phyloP scores from a whole-genome alignment of 768 basidiomycete genomes.

The Gyrodon lividus region DNA sequence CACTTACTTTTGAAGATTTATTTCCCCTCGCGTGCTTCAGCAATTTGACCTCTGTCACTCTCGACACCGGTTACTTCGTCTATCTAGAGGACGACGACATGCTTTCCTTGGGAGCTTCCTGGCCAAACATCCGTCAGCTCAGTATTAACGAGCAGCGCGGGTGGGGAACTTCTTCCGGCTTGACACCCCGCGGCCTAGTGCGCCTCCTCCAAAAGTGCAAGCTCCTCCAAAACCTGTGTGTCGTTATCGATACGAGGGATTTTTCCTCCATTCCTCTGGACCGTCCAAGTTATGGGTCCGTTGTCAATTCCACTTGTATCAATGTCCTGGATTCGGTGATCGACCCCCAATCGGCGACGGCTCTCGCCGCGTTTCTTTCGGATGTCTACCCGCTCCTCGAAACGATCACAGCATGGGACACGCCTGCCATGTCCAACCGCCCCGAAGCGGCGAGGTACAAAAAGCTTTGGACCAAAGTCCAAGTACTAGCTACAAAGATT shows the following conservation, averaged over 20 bases:
- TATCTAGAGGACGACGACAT: constrained; percentile 11
- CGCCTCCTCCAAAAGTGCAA: constrained; percentile 10
- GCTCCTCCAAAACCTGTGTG: constrained; percentile 2
- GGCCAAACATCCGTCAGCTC: constrained; percentile 16
- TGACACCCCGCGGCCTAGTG: constrained; percentile 19
- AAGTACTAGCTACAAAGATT: constrained; percentile 13
- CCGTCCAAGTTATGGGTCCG: not conserved
- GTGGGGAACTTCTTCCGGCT: constrained; percentile 14
- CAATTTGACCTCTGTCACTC: not conserved
- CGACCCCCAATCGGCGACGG: constrained; percentile 14
- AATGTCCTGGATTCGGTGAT: constrained; percentile 19
- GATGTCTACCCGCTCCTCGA: not conserved
- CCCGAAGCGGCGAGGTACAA: constrained; percentile 14
- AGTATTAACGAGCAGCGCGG: constrained; percentile 21
- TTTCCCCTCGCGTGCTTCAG: constrained; percentile 1
- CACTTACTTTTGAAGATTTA: not conserved
- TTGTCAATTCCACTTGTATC: not conserved
- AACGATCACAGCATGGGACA: constrained; percentile 10
- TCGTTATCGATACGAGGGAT: constrained; percentile 15
- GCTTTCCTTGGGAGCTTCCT: constrained; percentile 14
- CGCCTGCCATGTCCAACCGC: constrained; percentile 8
- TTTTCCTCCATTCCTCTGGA: not conserved
- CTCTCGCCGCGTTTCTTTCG: constrained; percentile 17
- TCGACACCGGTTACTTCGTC: constrained; percentile 13
- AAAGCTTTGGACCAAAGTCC: constrained; percentile 20